phyloP scores from a whole-genome alignment of 257 asterid genomes.

The Ballota nigra region DNA sequence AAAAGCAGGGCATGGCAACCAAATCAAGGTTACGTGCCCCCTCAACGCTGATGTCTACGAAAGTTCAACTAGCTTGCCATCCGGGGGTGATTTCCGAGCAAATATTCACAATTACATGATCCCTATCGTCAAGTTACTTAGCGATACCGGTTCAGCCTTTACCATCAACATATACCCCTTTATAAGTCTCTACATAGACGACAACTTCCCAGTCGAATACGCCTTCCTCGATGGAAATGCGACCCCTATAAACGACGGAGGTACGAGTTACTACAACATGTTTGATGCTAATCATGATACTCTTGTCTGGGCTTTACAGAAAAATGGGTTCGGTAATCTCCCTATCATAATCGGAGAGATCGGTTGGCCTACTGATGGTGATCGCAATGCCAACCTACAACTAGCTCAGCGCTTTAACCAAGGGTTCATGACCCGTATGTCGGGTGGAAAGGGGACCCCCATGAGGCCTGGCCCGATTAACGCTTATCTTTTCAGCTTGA shows the following conservation, averaged over 20 bases:
- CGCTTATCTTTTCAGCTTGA: slow-evolving; percentile 63
- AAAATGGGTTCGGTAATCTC: slow-evolving; percentile 53
- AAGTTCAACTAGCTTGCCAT: slow-evolving; percentile 31
- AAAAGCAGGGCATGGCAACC: slow-evolving; percentile 37
- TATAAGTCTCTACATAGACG: slow-evolving; percentile 46
- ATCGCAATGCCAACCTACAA: slow-evolving; percentile 48
- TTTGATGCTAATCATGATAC: slow-evolving; percentile 76
- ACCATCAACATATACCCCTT: slow-evolving; percentile 57
- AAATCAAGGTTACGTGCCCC: slow-evolving; percentile 51
- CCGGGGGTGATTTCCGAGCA: slow-evolving; percentile 50
- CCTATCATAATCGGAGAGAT: slow-evolving; percentile 67
- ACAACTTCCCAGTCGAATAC: slow-evolving; percentile 50
- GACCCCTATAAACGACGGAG: slow-evolving; percentile 50
- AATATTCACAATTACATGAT: slow-evolving; percentile 42
- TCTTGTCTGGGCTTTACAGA: slow-evolving; percentile 64
- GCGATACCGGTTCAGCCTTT: slow-evolving; percentile 42
- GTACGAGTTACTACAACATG: slow-evolving; percentile 58
- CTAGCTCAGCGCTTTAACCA: slow-evolving; percentile 58
- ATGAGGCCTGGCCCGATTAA: slow-evolving; percentile 65
- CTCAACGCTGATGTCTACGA: slow-evolving; percentile 53
- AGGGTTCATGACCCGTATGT: slow-evolving; percentile 55
- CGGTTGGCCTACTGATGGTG: slow-evolving; percentile 26
- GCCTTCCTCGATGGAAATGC: slow-evolving; percentile 68
- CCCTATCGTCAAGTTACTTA: slow-evolving; percentile 41
- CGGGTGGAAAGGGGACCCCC: slow-evolving; percentile 65